Evolutionary conservation across 352 stramenopile genomes (phyloP).

Genomic region (Globisporangium canariense): DNA sequence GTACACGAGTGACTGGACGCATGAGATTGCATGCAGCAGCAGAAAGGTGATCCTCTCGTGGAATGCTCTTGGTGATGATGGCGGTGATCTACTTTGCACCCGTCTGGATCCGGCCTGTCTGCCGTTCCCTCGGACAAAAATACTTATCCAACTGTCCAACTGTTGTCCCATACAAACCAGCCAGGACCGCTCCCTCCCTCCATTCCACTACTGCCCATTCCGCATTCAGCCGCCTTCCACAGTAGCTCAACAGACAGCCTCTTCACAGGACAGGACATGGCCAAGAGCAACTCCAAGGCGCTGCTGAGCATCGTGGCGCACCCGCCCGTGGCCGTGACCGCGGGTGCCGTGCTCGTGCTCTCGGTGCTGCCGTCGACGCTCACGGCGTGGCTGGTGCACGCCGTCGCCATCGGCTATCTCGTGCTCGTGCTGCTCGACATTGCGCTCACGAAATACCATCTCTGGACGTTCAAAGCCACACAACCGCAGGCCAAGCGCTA

Average conservation of each 20-base stretch:
- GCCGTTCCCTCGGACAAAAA: not conserved
- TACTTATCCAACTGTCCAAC: too few species aligned
- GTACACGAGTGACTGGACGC: too few species aligned
- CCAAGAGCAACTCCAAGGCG: slow-evolving; percentile 8
- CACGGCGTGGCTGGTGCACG: slow-evolving; percentile 1
- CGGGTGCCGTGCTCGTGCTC: slow-evolving; percentile 17
- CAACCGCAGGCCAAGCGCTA: slow-evolving; percentile 52
- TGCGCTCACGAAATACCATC: slow-evolving; percentile 45
- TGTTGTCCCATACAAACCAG: too few species aligned
- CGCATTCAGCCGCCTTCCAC: not conserved
- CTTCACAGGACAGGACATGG: not conserved
- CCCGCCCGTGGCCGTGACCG: slow-evolving; percentile 14
- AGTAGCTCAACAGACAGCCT: not conserved
- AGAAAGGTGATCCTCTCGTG: too few species aligned
- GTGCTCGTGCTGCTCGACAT: slow-evolving; percentile 46
- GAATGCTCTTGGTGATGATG: too few species aligned
- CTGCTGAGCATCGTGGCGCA: slow-evolving; percentile 28
- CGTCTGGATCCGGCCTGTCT: not conserved
- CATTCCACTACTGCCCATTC: not conserved
- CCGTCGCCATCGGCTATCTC: slow-evolving; percentile 44
- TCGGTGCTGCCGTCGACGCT: slow-evolving; percentile 21
- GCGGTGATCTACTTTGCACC: not conserved
- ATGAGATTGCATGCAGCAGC: too few species aligned
- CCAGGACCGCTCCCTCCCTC: not conserved
- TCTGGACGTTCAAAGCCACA: slow-evolving; percentile 53